These are phyloP conservation scores for Tillandsia fasciculata DNA, from an alignment of 176 grass and related monocot species.

Conservation along the genomic window DNA sequence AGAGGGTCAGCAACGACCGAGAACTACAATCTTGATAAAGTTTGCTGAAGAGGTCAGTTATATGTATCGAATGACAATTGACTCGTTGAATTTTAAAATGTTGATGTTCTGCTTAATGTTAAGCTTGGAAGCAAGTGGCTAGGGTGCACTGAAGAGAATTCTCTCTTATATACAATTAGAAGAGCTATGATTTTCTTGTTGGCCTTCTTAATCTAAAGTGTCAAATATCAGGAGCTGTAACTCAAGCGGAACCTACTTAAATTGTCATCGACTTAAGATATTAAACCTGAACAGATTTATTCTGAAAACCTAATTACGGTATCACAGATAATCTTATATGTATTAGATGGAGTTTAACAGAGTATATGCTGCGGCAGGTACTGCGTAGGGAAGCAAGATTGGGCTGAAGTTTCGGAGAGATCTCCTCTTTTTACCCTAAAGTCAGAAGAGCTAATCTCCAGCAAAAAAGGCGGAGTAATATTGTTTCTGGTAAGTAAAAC, in stretches of 20 bases:
- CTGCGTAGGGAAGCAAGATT: neutral
- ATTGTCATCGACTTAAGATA: no score
- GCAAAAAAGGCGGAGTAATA: neutral
- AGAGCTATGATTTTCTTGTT: no score
- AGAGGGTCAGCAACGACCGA: constrained; percentile 80
- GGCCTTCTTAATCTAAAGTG: no score
- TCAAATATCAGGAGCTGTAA: no score
- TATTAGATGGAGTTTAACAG: neutral
- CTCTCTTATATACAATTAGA: no score
- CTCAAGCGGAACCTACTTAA: no score
- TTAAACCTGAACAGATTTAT: neutral
- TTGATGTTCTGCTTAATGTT: no score
- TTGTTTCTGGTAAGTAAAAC: neutral
- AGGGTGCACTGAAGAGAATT: no score
- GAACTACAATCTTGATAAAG: constrained; percentile 94
- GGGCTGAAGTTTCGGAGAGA: neutral
- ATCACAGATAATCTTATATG: neutral
- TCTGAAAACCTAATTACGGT: neutral
- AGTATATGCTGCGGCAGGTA: neutral
- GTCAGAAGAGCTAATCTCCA: neutral
- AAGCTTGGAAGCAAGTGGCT: no score
- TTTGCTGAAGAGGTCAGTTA: constrained; percentile 82
- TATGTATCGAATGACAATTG: no score
- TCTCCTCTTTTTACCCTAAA: neutral
- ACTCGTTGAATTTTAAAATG: no score